Base-by-base conservation (phyloP, 192 early-diverging fungal genomes). In the Haplosporangium gracile region DNA sequence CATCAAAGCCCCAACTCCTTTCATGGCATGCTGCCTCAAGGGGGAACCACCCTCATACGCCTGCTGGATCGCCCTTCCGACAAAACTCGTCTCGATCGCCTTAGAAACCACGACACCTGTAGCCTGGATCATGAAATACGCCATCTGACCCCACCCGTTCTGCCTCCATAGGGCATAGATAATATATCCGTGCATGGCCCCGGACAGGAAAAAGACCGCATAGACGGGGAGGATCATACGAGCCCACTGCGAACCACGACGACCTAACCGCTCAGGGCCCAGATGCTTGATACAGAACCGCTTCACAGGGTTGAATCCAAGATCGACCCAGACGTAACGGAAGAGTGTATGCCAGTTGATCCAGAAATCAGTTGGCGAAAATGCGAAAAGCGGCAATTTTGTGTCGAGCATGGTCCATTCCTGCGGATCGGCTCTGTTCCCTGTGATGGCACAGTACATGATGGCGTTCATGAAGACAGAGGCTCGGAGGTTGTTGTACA, bases 301-400 rank as follows among this genome's bases (percentile, higher is more conserved):
- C 49, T 78, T 75, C 13, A 63, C 49, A 32, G 84, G 84, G 5
- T 78, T 26, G 20, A 78, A 81, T 16, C 75, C 84, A 36, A 86
- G 57, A 63, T 86, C 84, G 29, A 86, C 84, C 84, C 84, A 86
- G 11, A 86, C 70, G 42, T 77, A 81, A n/a, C 84, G 74, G 53
- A 86, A 81, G 42, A 86, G 60, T 0, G 84, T 78, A 9, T 86
- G 84, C 84, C 84, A 86, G 68, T 60, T 72, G 51, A 49, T 45
- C 84, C 84, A 86, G 29, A 86, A 81, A 2, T 86, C 79, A 0
- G 49, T 71, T 4, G 84, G 84, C 1, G 78, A 77, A 22, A 60
- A 29, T 7, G 84, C 84, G 45, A 86, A 81, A 24, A 70, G 81
- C 1, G 84, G 84, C 0, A 81, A 20, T 18, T 68, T 75, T 63